Evolutionary conservation across 2,329 filamentous ascomycete genomes (phyloP), one percentile per base, ranked within the genome.

Genomic region (Aureobasidium lini): DNA sequence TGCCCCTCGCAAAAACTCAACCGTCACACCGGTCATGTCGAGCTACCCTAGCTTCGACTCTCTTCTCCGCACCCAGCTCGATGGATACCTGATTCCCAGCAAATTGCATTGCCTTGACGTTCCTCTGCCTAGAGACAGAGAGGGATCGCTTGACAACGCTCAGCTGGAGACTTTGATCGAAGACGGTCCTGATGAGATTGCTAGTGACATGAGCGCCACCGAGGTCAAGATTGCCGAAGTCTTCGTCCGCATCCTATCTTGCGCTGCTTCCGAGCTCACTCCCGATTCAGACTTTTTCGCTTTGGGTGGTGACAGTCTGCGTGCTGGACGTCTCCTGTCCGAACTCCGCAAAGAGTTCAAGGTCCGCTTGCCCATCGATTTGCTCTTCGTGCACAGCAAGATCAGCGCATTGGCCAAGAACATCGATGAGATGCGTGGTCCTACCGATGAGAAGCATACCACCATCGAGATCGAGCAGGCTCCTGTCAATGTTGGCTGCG

Each of bases 261-360:
- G 76, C 11, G 66, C 71, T 1, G 64, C 69, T 1, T 66, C 68
- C 2, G 75, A 79, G 2, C 69, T 82, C 11, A 65, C 70, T 0
- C 62, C 66, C 0, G 66, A 73, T 1, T 75, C 76, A 0, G 78
- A 81, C 65, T 82, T 82, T 64, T 82, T 82, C 64, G 71, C 73
- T 11, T 71, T 81, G 15, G 80, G 80, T 6, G 80, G 81, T 16
- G 80, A 83, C 64, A 82, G 79, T 37, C 72, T 84, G 48, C 73
- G 73, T 18, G 81, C 81, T 34, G 81, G 81, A 2, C 74, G 74
- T 36, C 73, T 84, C 0, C 70, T 82, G 6, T 81, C 81, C 1
- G 69, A 72, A 1, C 71, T 84, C 4, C 76, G 81, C n/a, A 73
- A 72, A 31, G 73, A 79, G 52, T 81, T 82, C 61, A 69, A 72